Conservation (phyloP, 257 asterid genomes). For the Solanum boliviense region DNA sequence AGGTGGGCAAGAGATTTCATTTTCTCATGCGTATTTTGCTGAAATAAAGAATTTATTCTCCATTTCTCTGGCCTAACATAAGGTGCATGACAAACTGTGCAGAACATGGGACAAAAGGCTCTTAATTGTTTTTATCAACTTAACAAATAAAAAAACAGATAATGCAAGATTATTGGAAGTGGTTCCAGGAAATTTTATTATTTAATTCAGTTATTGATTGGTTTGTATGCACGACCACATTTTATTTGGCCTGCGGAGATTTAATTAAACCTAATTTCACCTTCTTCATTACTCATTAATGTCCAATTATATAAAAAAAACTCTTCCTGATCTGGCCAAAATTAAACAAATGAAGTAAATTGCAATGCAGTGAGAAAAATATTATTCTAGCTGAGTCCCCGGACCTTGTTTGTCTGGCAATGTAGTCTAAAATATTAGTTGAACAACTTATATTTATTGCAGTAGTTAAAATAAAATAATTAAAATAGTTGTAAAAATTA, state of each 20-base stretch:
- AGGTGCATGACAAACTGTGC: neutral
- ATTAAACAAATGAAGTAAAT: neutral
- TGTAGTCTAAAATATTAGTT: neutral
- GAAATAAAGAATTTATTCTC: neutral
- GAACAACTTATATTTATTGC: neutral
- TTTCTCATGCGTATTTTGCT: accelerated
- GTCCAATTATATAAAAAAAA: neutral
- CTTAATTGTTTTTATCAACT: neutral
- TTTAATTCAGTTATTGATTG: neutral
- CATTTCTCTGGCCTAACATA: neutral
- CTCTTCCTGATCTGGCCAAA: neutral
- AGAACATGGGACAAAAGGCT: neutral
- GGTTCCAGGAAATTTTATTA: neutral
- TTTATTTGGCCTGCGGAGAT: neutral
- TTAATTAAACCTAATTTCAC: neutral
- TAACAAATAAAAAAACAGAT: neutral
- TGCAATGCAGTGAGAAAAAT: neutral
- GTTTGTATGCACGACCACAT: neutral
- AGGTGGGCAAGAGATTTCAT: too few relatives aligned
- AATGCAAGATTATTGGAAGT: neutral
- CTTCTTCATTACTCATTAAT: neutral
- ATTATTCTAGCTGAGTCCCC: neutral
- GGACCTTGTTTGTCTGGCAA: neutral
- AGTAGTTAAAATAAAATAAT: neutral
- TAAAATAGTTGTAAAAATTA: neutral